phyloP scores from a whole-genome alignment of 192 early-diverging fungal genomes.

The Anaeromyces robustus region DNA sequence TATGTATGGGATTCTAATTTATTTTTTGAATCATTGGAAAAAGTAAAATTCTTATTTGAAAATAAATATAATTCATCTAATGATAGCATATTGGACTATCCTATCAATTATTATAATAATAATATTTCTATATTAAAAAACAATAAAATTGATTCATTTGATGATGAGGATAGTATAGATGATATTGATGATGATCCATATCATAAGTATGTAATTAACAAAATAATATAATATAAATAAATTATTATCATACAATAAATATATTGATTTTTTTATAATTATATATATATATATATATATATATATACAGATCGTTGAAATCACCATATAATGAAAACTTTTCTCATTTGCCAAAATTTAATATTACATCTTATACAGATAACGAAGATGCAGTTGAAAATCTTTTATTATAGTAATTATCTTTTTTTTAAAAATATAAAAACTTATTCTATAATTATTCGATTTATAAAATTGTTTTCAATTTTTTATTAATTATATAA shows the following conservation, averaged over 20 bases:
- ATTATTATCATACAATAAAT: too few species aligned
- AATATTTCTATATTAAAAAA: conserved; percentile 10
- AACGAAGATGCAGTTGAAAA: neutral
- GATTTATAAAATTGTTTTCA: too few species aligned
- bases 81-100: conserved; percentile 9
- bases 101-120: conserved; percentile 4
- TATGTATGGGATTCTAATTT: conserved; percentile 66
- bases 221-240: too few species aligned
- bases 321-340: neutral
- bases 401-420: neutral
- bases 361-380: neutral
- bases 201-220: neutral
- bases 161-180: neutral
- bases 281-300: too few species aligned
- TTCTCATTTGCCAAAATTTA: neutral
- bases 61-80: conserved; percentile 2
- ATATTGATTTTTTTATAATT: too few species aligned
- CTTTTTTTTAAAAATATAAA: too few species aligned
- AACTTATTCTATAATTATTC: too few species aligned
- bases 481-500: neutral
- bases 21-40: conserved; percentile 39
- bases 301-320: neutral
- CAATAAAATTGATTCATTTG: neutral
- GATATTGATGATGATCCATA: conserved; percentile 3
- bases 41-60: conserved; percentile 13